Percentiles rank a stretch among this genome's conserved stretches.
Conservation (phyloP, 2,329 filamentous ascomycete species). For the Botrytis sinoallii region DNA sequence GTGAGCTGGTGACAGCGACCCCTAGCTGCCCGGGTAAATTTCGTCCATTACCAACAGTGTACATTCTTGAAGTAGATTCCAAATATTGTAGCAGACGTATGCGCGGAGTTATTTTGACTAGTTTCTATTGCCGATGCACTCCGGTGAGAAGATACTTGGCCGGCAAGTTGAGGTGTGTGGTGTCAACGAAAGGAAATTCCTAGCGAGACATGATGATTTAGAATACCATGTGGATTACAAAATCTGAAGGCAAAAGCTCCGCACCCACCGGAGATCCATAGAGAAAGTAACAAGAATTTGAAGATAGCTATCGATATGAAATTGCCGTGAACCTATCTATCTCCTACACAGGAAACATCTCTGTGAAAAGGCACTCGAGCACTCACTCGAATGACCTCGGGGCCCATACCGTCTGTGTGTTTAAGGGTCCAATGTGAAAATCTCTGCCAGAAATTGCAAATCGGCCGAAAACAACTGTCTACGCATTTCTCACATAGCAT, state of each 20-base stretch:
- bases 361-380: not conserved
- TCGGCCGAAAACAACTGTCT: not conserved
- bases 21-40: no score
- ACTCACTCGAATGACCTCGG: constrained; percentile 1
- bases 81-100: not conserved
- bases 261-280: not conserved
- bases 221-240: not conserved
- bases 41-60: not conserved
- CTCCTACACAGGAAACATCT: not conserved
- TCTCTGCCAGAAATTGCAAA: constrained; percentile 1
- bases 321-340: not conserved
- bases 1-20: no score
- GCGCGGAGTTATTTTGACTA: not conserved
- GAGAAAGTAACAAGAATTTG: not conserved
- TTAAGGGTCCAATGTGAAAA: not conserved
- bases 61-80: not conserved
- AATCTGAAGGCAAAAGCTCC: not conserved
- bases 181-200: not conserved
- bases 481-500: not conserved
- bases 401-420: not conserved
- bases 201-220: not conserved
- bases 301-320: not conserved
- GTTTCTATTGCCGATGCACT: not conserved
- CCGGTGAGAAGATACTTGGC: not conserved
- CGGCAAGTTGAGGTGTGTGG: not conserved